Evolutionary conservation across 2,329 filamentous ascomycete species (phyloP).

Genomic region (Sclerotinia nivalis): DNA sequence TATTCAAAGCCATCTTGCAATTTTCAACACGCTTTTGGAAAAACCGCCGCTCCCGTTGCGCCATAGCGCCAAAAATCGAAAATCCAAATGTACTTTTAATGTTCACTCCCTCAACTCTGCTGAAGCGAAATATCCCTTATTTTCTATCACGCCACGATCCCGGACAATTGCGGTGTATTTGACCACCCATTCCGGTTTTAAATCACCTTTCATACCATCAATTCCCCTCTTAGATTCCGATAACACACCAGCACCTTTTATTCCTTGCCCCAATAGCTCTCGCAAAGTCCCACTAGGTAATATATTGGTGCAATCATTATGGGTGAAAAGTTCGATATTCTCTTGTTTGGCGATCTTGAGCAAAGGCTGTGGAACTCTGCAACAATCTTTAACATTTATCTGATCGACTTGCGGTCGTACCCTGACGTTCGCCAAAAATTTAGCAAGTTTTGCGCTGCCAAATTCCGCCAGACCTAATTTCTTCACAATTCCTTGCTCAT

Average conservation of each 20-base stretch:
- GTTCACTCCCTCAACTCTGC: conserved; percentile 62
- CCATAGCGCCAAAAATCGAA: not conserved
- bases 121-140: conserved; percentile 94
- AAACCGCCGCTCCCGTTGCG: not conserved
- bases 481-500: conserved; percentile 68
- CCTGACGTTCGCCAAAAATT: conserved; percentile 69
- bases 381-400: conserved; percentile 95
- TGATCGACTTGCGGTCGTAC: conserved; percentile 84
- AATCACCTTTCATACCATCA: conserved; percentile 69
- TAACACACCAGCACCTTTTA: conserved; percentile 73
- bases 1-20: not conserved
- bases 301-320: conserved; percentile 92
- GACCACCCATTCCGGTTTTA: conserved; percentile 89
- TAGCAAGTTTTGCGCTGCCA: conserved; percentile 76
- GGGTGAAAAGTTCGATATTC: conserved; percentile 84
- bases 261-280: conserved; percentile 74
- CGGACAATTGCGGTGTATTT: conserved; percentile 96
- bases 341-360: conserved; percentile 80
- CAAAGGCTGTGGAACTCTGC: conserved; percentile 87
- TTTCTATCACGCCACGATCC: conserved; percentile 93
- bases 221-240: conserved; percentile 49
- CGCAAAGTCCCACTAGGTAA: conserved; percentile 81
- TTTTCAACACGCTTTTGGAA: conserved; percentile 3
- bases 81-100: not conserved
- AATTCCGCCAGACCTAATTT: conserved; percentile 89